Evolutionary conservation across 331 rosid genomes (phyloP), one percentile per base, ranked within the genome.

Genomic region (Malus hybrid): DNA sequence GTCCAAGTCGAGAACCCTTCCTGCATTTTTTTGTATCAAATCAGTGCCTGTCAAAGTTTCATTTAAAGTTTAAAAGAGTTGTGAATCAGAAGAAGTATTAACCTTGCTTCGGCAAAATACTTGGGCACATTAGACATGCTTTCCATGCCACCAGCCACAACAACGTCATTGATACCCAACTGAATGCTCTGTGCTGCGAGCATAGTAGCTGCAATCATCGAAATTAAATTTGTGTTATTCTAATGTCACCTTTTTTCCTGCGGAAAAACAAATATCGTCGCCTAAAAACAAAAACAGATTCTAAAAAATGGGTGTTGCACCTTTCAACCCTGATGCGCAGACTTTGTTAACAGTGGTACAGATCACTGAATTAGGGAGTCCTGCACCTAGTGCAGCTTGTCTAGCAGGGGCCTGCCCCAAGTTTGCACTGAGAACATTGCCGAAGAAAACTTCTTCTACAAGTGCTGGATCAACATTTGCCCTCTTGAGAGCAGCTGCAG

Each of bases 391-490:
- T 67, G 99, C 97, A 81, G 99, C 99, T 79, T 94, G 99, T 75
- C 99, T 90, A 55, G 99, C 99, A 0, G 99, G 99, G 79, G 99
- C 97, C 87, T 94, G 97, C 66, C 99, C 99, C 85, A 94, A 87
- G 85, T 94, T 94, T 63, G 99, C 99, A 80, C 96, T 92, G 68
- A 94, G 93, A 77, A 94, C 99, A 69, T 94, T 94, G 79, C 97
- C 97, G 28, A 94, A 94, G 85, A 80, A 64, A 54, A 94, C 97
- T 88, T 94, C 99, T 86, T 94, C 79, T 3, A 94, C 99, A 74
- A 86, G 90, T 74, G 96, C 80, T 42, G 99, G 91, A 88, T 92
- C 97, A 77, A 94, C 83, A 59, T 90, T 89, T 16, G 99, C 97
- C 72, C 97, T 86, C 71, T 92, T 92, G 70, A 94, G 97, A 61